Base-by-base conservation (phyloP, 2,329 filamentous ascomycete genomes). In the Ophiostoma novo-ulmi region DNA sequence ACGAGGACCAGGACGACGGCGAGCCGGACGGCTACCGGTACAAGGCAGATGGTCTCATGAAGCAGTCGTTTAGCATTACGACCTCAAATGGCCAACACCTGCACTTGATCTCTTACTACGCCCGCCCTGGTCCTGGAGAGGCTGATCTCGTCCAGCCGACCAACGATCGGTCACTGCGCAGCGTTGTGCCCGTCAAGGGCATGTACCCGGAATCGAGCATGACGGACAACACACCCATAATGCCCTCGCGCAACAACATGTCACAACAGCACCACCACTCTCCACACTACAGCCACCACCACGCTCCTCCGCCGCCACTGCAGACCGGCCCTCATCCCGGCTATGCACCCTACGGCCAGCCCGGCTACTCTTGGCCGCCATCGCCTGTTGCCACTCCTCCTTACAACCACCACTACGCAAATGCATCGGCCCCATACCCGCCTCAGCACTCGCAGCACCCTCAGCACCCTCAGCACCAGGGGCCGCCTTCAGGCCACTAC, bases 61-160 rank as follows among this genome's bases (percentile, higher is more conserved):
- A 99, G 86, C 95, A 99, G 81, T 98, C 95, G 0, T 99, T 98
- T 85, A 98, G 94, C 82, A 98, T 99, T 81, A 97, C 94, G 31
- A 98, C 95, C 1, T 93, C 91, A 1, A 89, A 85, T 52, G 77
- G 93, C 74, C 93, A 97, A 76, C 95, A 98, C 78, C 88, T 99
- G 1, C 95, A 99, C 81, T 86, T 99, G 69, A 99, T 99, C 81
- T 97, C 94, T 76, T 99, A 99, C 82, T 98, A 94, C 80, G 91
- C 93, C 3, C 87, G 94, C 70, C 91, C 92, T 38, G 88, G 92
- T 71, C 88, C 91, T 3, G 87, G 88, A 44, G 85, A 89, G 38
- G 86, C 88, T 71, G 91, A 91, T 68, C 85, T 98, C 39, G 87
- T 88, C 74, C 91, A 95, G 77, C 95, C 95, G 0, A 91, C 91